Evolutionary conservation across 345 rosid genomes (phyloP), one percentile per base, ranked within the genome.

Genomic region (Camelina sativa): DNA sequence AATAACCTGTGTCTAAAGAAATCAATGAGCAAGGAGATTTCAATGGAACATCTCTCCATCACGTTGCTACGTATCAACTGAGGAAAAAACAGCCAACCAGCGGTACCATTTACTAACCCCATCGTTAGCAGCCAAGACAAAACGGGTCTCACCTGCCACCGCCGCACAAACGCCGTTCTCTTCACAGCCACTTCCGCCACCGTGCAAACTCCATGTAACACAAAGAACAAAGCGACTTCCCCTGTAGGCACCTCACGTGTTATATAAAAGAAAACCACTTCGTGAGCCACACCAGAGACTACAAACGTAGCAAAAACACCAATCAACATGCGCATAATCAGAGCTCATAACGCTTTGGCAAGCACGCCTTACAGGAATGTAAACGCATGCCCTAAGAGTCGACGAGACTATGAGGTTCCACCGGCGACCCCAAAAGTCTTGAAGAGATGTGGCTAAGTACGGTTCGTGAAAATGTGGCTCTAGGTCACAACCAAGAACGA

Each of bases 271-370:
- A 74, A 86, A 12, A 85, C 1, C 11, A 81, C 17, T 69, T 91
- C 96, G 62, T 86, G 89, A 88, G 84, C 85, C 1, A 84, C 20
- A 8, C 93, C 91, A 0, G 96, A 91, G 2, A 88, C 85, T 17
- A 50, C 11, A 1, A 82, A 83, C 15, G 80, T 1, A 2, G 65
- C 78, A 1, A 72, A 55, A 11, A 67, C 6, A 20, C 46, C 74
- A 2, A 34, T n/a, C 11, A 75, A 5, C 37, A 11, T 32, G n/a
- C 1, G 69, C 74, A 11, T 34, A 58, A 1, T 56, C 46, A 4
- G 67, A 10, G 40, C 60, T 62, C 22, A 67, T 8, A 2, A 57
- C 4, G 11, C n/a, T 1, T 12, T 15, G 57, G 11, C 71, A 47
- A 12, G 52, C 15, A 5, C 19, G 11, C 10, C 82, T 52, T 0